These are phyloP conservation scores for Aspergillus oerlinghausenensis DNA, from an alignment of 2,329 filamentous ascomycete genomes.

Conservation along the genomic window DNA sequence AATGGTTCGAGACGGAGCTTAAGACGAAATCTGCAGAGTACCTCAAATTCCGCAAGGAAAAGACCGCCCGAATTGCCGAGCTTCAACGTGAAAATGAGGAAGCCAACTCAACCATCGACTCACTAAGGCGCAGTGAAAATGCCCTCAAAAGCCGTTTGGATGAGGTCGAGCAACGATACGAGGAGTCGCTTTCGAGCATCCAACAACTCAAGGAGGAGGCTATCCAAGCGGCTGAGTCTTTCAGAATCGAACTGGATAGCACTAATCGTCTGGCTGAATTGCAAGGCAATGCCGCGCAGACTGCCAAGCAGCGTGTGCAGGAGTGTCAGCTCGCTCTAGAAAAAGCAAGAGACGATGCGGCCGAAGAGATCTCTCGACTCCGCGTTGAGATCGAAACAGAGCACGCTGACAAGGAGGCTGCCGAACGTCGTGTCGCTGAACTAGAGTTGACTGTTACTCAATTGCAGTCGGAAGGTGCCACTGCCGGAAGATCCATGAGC, in stretches of 20 bases:
- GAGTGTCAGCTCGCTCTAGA: conserved; percentile 55
- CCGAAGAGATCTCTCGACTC: conserved; percentile 52
- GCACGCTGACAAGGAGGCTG: conserved; percentile 56
- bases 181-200: conserved; percentile 74
- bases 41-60: conserved; percentile 89
- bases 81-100: conserved; percentile 88
- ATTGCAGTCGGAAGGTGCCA: conserved; percentile 51
- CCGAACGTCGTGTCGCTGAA: conserved; percentile 60
- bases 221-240: conserved; percentile 76
- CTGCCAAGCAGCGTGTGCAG: conserved; percentile 56
- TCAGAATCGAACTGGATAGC: conserved; percentile 79
- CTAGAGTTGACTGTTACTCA: conserved; percentile 60
- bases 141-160: conserved; percentile 75
- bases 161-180: conserved; percentile 78
- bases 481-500: conserved; percentile 46
- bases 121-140: conserved; percentile 73
- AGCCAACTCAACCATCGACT: conserved; percentile 68
- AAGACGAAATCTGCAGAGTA: conserved; percentile 85
- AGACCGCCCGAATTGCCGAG: conserved; percentile 81
- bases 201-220: conserved; percentile 82
- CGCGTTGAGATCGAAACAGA: conserved; percentile 53
- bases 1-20: conserved; percentile 88
- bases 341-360: conserved; percentile 58
- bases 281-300: conserved; percentile 56
- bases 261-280: conserved; percentile 74